Percentiles rank a stretch among this genome's conserved stretches.
These are phyloP conservation scores for Leishmania tarentolae DNA, from an alignment of 208 protist species.

Conservation along the genomic window DNA sequence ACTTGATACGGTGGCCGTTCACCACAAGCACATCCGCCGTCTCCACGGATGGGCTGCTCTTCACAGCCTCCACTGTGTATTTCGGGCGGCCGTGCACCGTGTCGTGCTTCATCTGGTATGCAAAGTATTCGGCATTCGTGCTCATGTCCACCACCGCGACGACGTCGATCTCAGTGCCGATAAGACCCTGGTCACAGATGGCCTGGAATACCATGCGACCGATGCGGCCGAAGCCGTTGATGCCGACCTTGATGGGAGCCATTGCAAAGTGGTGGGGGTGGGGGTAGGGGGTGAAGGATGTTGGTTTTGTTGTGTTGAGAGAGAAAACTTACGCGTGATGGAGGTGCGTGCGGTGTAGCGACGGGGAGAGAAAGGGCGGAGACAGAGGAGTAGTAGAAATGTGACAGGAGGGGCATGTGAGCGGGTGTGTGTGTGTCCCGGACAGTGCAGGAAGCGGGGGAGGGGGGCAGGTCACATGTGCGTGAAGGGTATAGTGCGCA, in stretches of 20 bases:
- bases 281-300: not conserved
- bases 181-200: slow-evolving; percentile 66
- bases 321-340: not conserved
- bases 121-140: slow-evolving; percentile 97
- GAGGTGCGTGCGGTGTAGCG: not conserved
- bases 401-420: not conserved
- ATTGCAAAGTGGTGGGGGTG: slow-evolving; percentile 24
- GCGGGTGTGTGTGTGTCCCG: not conserved
- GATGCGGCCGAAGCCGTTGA: slow-evolving; percentile 99
- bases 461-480: no score
- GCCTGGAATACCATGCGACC: slow-evolving; percentile 97
- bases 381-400: not conserved
- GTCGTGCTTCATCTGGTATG: slow-evolving; percentile 97
- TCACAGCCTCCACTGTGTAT: slow-evolving; percentile 68
- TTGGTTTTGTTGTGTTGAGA: slow-evolving; percentile 2
- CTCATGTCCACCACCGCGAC: slow-evolving; percentile 98
- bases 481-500: no score
- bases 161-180: slow-evolving; percentile 85
- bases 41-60: slow-evolving; percentile 66
- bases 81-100: slow-evolving; percentile 95
- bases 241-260: slow-evolving; percentile 91
- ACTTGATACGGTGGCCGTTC: slow-evolving; percentile 79
- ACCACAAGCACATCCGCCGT: slow-evolving; percentile 83
- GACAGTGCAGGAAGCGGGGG: not conserved
- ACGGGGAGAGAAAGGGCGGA: not conserved